Evolutionary conservation across 371 early-diverging fungal genomes (phyloP), one percentile per base, ranked within the genome.

Genomic region (Globomyces sp.): DNA sequence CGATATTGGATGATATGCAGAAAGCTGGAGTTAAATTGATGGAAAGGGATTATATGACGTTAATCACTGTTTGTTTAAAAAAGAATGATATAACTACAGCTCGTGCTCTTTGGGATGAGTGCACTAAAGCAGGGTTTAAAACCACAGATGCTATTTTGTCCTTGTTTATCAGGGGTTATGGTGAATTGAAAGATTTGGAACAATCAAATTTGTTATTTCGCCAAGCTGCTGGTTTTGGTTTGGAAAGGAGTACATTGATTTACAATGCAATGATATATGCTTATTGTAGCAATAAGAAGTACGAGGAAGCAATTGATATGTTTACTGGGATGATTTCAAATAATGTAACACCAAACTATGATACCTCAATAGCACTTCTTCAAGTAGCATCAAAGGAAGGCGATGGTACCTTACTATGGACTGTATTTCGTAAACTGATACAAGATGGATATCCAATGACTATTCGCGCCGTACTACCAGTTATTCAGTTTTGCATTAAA

Each of bases 91-190:
- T 49, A 34, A 34, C n/a, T 11, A n/a, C 49, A 34, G 49, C 49
- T 11, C 13, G n/a, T n/a, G 13, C 11, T 11, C 49, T 49, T 11
- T 49, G 13, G n/a, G 49, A 49, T 34, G 49, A 49, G 49, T 49
- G 11, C 13, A 49, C 13, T 49, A 34, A n/a, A 1, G 49, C 49
- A n/a, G 49, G 49, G n/a, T 34, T 37, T 57, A 6, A 37, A n/a
- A 6, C 57, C 10, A 57, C 36, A 36, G 57, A 57, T 9, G 57
- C 13, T n/a, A 57, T 9, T 41, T 37, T 9, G 6, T 9, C 37
- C 57, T 37, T 41, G 13, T 57, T 57, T 57, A 57, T 57, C 13
- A 6, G n/a, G 9, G 57, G 57, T 9, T 57, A 9, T 41, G 57
- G 37, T 9, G 6, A 9, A 41, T 9, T 57, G 6, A n/a, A n/a